A percentile compares a stretch with the other conserved stretches of the same genome.
Evolutionary conservation across 1,284 basidiomycete genomes (phyloP).

Genomic region (Coriolopsis trogii): DNA sequence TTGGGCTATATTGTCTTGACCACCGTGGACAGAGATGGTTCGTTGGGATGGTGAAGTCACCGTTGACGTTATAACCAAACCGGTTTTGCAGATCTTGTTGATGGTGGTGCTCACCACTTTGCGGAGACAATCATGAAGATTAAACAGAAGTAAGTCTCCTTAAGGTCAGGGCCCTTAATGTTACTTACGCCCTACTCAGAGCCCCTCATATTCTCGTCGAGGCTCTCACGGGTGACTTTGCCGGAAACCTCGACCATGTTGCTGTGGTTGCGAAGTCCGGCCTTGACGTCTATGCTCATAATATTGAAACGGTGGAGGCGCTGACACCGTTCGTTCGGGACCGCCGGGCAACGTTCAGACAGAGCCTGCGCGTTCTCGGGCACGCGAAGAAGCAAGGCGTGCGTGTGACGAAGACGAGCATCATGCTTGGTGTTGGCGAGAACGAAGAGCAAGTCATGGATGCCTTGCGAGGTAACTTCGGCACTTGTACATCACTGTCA

Average conservation of each 20-base stretch:
- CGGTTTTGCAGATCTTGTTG: slow-evolving; percentile 71
- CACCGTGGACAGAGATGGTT: slow-evolving; percentile 95
- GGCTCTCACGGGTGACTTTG: slow-evolving; percentile 96
- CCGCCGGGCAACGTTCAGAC: slow-evolving; percentile 90
- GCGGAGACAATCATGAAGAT: slow-evolving; percentile 94
- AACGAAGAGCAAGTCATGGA: slow-evolving; percentile 82
- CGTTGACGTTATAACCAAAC: slow-evolving; percentile 1
- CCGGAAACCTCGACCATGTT: slow-evolving; percentile 78
- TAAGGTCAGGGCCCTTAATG: neutral
- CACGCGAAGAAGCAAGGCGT: slow-evolving; percentile 84
- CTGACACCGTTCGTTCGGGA: slow-evolving; percentile 96
- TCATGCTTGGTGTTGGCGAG: slow-evolving; percentile 99
- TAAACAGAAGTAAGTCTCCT: slow-evolving; percentile 79
- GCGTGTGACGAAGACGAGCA: slow-evolving; percentile 95
- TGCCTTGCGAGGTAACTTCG: slow-evolving; percentile 74
- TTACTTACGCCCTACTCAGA: slow-evolving; percentile 41
- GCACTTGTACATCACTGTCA: neutral
- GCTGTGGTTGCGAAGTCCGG: slow-evolving; percentile 87
- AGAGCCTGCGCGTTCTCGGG: slow-evolving; percentile 84
- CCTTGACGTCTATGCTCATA: slow-evolving; percentile 98
- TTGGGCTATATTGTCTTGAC: slow-evolving; percentile 98
- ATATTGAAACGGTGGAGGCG: slow-evolving; percentile 94
- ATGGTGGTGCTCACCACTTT: slow-evolving; percentile 94
- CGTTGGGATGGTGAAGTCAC: neutral
- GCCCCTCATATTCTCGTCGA: slow-evolving; percentile 96